Percentiles rank a stretch among this genome's conserved stretches.
Conservation (phyloP, 768 basidiomycete species). For the Candolleomyces eurysporus region DNA sequence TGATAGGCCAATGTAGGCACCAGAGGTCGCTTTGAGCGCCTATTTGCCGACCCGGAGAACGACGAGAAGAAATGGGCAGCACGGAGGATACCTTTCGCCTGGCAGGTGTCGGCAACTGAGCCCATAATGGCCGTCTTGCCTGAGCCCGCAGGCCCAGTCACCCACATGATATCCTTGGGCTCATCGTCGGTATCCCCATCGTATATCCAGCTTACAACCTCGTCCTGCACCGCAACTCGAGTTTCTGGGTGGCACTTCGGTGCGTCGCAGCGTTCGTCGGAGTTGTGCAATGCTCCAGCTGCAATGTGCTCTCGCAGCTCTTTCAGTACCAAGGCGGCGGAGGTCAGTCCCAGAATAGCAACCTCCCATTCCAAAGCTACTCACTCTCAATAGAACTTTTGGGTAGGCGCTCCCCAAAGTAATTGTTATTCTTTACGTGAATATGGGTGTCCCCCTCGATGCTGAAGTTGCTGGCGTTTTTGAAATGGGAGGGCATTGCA, state of each 20-base stretch:
- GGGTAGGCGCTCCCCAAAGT: too few relatives aligned
- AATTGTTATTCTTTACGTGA: too few relatives aligned
- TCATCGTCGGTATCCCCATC: not conserved
- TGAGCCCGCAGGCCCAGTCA: conserved; percentile 5
- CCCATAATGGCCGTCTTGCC: conserved; percentile 9
- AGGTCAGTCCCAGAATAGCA: too few relatives aligned
- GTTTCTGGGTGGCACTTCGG: not conserved
- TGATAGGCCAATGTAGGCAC: not conserved
- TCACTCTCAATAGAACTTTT: too few relatives aligned
- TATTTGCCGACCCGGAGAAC: not conserved
- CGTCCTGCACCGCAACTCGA: not conserved
- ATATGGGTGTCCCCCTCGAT: too few relatives aligned
- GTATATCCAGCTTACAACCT: conserved; percentile 1
- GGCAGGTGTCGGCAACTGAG: conserved; percentile 2
- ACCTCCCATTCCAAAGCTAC: too few relatives aligned
- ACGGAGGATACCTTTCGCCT: not conserved
- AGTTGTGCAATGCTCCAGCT: conserved; percentile 6
- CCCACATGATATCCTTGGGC: not conserved
- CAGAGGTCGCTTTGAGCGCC: not conserved
- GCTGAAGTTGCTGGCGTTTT: too few relatives aligned
- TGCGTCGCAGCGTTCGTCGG: not conserved
- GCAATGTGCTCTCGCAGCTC: not conserved
- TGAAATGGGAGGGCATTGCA: too few relatives aligned
- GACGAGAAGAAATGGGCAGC: conserved; percentile 9
- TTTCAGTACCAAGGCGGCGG: not conserved